Percentiles rank a stretch among this genome's conserved stretches.
phyloP scores from a whole-genome alignment of 192 early-diverging fungal species.

The Umbelopsis vinacea region DNA sequence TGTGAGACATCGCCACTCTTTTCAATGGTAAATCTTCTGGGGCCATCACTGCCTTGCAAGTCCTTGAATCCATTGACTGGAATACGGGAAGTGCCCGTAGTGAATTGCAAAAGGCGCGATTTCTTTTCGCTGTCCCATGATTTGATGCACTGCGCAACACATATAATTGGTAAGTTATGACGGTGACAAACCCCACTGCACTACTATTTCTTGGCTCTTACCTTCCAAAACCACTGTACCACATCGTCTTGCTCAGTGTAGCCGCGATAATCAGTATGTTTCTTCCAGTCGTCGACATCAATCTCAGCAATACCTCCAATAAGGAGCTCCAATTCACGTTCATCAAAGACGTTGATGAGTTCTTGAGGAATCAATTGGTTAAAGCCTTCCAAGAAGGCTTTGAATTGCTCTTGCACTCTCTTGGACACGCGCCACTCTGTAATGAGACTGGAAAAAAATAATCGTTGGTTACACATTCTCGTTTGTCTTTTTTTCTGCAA shows the following conservation, averaged over 20 bases:
- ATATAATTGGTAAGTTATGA: neutral
- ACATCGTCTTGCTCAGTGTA: slow-evolving; percentile 94
- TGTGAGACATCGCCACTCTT: slow-evolving; percentile 83
- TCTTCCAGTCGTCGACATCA: slow-evolving; percentile 97
- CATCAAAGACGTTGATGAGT: slow-evolving; percentile 93
- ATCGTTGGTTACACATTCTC: neutral
- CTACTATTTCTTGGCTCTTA: slow-evolving; percentile 15
- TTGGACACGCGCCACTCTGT: slow-evolving; percentile 84
- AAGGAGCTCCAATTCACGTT: slow-evolving; percentile 93
- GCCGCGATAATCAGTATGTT: slow-evolving; percentile 94
- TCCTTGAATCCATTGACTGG: slow-evolving; percentile 98
- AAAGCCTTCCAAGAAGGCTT: slow-evolving; percentile 90
- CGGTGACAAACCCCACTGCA: neutral
- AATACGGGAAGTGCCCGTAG: slow-evolving; percentile 93
- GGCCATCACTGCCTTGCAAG: slow-evolving; percentile 92
- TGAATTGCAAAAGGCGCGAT: slow-evolving; percentile 91
- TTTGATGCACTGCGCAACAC: slow-evolving; percentile 60
- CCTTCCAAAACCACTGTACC: slow-evolving; percentile 94
- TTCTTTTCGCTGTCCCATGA: slow-evolving; percentile 90
- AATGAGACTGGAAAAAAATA: slow-evolving; percentile 50
- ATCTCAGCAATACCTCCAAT: slow-evolving; percentile 95
- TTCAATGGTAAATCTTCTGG: slow-evolving; percentile 92
- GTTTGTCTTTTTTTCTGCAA: neutral
- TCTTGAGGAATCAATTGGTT: slow-evolving; percentile 92
- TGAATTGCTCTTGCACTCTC: slow-evolving; percentile 91